phyloP scores from a whole-genome alignment of 176 grass and related monocot genomes.

The Carex pumila region DNA sequence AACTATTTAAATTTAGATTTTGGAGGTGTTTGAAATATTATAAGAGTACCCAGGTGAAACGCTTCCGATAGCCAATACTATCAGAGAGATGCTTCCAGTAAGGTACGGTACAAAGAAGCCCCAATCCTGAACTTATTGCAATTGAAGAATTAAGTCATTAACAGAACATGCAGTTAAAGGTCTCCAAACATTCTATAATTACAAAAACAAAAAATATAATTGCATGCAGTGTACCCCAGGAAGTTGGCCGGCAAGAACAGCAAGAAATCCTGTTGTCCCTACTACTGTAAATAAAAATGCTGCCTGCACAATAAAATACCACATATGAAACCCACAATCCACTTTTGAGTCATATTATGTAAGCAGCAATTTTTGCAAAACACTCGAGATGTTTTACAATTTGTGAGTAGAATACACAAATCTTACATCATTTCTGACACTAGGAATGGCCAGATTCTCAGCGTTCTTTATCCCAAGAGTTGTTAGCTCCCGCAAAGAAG shows the following conservation, averaged over 20 bases:
- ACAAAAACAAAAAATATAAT: neutral
- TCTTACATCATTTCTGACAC: constrained; percentile 90
- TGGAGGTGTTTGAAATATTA: neutral
- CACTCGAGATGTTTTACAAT: neutral
- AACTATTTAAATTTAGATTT: neutral
- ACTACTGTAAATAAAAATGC: constrained; percentile 90
- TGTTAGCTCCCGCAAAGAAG: constrained; percentile 78
- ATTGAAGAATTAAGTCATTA: neutral
- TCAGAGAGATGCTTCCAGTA: constrained; percentile 74
- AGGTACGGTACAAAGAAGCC: constrained; percentile 96
- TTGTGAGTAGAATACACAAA: too few relatives aligned
- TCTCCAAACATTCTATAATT: neutral
- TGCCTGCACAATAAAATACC: constrained; percentile 39
- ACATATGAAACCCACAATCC: neutral
- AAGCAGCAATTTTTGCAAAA: neutral
- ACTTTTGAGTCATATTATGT: neutral
- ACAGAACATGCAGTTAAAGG: neutral
- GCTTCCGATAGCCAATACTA: constrained; percentile 80
- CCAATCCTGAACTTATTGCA: constrained; percentile 56
- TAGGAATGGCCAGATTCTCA: constrained; percentile 90
- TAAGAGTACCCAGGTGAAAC: constrained; percentile 70
- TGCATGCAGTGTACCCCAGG: constrained; percentile 56
- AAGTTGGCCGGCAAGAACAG: constrained; percentile 72
- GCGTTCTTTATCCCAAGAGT: constrained; percentile 87
- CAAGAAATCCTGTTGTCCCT: constrained; percentile 66